Percentiles rank a stretch among this genome's conserved stretches.
Conservation (phyloP, 495 filamentous ascomycete species). For the Aspergillus mulundensis region DNA sequence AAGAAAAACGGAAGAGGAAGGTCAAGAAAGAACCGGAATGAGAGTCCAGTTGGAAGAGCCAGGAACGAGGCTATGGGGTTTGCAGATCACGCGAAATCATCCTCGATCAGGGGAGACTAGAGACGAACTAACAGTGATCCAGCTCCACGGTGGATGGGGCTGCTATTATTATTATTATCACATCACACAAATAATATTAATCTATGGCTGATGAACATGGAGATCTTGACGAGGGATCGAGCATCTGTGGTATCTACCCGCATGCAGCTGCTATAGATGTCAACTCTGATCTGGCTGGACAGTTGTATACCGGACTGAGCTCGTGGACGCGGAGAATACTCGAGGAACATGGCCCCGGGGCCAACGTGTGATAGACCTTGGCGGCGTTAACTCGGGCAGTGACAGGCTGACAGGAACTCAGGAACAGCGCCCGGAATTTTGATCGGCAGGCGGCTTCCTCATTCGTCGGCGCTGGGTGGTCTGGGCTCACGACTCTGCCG, state of each 20-base stretch:
- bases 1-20: background rate
- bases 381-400: background rate
- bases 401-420: background rate
- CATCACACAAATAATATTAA: background rate
- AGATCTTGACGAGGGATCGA: no score
- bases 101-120: conserved; percentile 1
- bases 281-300: no score
- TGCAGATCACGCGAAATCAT: conserved; percentile 10
- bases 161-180: background rate
- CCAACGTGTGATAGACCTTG: background rate
- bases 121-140: background rate
- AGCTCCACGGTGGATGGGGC: background rate
- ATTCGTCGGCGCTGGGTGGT: background rate
- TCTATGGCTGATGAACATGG: background rate
- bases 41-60: background rate
- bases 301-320: no score
- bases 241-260: no score
- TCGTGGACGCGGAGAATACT: background rate
- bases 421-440: background rate
- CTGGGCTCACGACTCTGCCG: background rate
- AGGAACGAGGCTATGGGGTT: conserved; percentile 7
- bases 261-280: no score
- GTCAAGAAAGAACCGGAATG: background rate
- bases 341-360: background rate
- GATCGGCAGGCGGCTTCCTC: background rate